Percentiles rank a stretch among this genome's conserved stretches.
These are phyloP conservation scores for Serendipita sp. DNA, from an alignment of 768 basidiomycete genomes.

Conservation along the genomic window DNA sequence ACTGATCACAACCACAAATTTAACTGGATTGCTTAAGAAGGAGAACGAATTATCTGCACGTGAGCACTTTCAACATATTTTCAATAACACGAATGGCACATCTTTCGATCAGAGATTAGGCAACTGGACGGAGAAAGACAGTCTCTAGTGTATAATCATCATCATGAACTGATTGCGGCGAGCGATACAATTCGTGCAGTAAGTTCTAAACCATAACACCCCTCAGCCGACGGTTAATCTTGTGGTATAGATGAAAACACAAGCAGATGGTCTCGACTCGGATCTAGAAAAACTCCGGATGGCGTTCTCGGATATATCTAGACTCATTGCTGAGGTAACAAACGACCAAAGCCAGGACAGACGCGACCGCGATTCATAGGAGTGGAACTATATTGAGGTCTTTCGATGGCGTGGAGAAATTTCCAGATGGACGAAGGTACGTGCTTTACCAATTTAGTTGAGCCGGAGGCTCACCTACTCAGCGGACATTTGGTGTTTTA, in stretches of 20 bases:
- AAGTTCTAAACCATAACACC: slow-evolving; percentile 15
- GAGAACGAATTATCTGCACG: slow-evolving; percentile 73
- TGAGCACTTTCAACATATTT: slow-evolving; percentile 16
- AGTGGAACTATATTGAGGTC: neutral
- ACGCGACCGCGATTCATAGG: neutral
- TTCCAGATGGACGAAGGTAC: neutral
- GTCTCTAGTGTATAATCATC: slow-evolving; percentile 86
- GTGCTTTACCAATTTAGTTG: neutral
- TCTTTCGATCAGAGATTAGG: slow-evolving; percentile 48
- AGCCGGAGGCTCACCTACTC: no score
- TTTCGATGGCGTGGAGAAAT: neutral
- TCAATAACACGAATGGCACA: slow-evolving; percentile 4
- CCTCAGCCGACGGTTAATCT: neutral
- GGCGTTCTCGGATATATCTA: slow-evolving; percentile 77
- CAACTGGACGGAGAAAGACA: slow-evolving; percentile 79
- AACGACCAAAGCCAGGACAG: neutral
- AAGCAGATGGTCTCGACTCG: slow-evolving; percentile 70
- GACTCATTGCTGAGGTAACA: slow-evolving; percentile 41
- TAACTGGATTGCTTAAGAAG: slow-evolving; percentile 54
- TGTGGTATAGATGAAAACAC: slow-evolving; percentile 56
- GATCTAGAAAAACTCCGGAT: slow-evolving; percentile 67
- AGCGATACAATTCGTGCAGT: slow-evolving; percentile 83
- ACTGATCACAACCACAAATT: slow-evolving; percentile 63
- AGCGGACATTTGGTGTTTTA: no score
- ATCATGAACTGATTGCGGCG: slow-evolving; percentile 87